Evolutionary conservation across 1,284 basidiomycete species (phyloP).

Genomic region (Ceratorhiza oryzae-sativae): DNA sequence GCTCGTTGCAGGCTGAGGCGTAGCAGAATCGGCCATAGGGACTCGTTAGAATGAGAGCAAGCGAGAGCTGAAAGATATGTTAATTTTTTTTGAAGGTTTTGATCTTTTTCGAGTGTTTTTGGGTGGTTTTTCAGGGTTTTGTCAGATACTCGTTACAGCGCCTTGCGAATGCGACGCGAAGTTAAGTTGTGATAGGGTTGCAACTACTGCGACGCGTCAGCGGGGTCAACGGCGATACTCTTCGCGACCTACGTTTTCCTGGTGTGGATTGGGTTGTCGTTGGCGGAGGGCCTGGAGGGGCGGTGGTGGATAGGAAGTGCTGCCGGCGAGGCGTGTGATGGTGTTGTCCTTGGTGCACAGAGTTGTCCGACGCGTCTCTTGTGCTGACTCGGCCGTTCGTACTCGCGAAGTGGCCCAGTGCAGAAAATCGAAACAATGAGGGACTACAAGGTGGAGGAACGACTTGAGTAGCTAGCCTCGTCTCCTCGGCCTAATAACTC

Average conservation of each 20-base stretch:
- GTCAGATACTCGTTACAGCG: slow-evolving; percentile 39
- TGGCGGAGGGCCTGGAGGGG: slow-evolving; percentile 34
- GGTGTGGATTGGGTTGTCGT: slow-evolving; percentile 11
- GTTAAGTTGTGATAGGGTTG: slow-evolving; percentile 40
- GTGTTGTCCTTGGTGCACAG: slow-evolving; percentile 26
- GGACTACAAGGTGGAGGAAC: slow-evolving; percentile 37
- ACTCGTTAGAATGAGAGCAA: slow-evolving; percentile 34
- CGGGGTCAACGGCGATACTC: background rate
- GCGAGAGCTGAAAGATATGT: slow-evolving; percentile 41
- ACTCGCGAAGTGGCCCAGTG: slow-evolving; percentile 35
- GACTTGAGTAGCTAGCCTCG: slow-evolving; percentile 22
- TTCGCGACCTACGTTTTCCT: background rate
- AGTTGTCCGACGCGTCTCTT: slow-evolving; percentile 36
- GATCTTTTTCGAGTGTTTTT: slow-evolving; percentile 61
- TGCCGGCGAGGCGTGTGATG: slow-evolving; percentile 53
- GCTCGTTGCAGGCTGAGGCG: slow-evolving; percentile 29
- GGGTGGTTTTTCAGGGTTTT: slow-evolving; percentile 50
- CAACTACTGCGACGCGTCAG: slow-evolving; percentile 29
- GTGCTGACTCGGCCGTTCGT: slow-evolving; percentile 31
- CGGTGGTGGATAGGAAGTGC: slow-evolving; percentile 59
- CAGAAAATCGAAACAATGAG: slow-evolving; percentile 40
- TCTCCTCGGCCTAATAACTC: slow-evolving; percentile 20
- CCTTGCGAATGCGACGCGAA: slow-evolving; percentile 36
- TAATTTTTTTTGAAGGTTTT: slow-evolving; percentile 53
- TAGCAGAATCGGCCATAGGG: slow-evolving; percentile 40